These are phyloP conservation scores for Apiotrichum laibachii DNA, from an alignment of 1,284 basidiomycete genomes.

Conservation along the genomic window DNA sequence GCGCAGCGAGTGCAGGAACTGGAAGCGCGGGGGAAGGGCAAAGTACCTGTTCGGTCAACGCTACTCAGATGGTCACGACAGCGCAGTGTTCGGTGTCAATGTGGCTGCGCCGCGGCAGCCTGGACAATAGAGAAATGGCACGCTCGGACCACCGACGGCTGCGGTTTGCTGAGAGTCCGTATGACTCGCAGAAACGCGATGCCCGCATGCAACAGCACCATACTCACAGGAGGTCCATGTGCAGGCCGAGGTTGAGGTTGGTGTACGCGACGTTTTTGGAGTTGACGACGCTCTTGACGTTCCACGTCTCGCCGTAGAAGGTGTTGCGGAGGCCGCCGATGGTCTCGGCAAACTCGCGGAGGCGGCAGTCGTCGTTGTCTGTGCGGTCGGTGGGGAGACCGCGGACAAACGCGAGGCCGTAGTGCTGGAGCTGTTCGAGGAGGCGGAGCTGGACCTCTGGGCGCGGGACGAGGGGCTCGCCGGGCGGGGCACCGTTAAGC, in stretches of 20 bases:
- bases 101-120: too few relatives aligned
- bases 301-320: constrained; percentile 89
- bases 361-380: constrained; percentile 62
- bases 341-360: constrained; percentile 61
- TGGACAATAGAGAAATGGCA: too few relatives aligned
- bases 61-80: background rate
- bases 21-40: constrained; percentile 78
- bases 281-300: constrained; percentile 69
- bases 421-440: constrained; percentile 50
- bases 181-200: too few relatives aligned
- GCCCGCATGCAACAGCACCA: background rate
- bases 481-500: constrained; percentile 9
- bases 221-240: constrained; percentile 86
- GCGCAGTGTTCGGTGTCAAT: background rate
- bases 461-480: constrained; percentile 4
- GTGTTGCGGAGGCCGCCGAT: constrained; percentile 80
- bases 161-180: too few relatives aligned
- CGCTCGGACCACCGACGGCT: too few relatives aligned
- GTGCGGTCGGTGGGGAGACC: constrained; percentile 61
- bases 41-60: constrained; percentile 64
- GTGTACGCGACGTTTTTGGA: constrained; percentile 95
- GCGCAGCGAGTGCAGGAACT: constrained; percentile 83
- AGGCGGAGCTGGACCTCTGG: constrained; percentile 23
- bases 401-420: constrained; percentile 57
- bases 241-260: constrained; percentile 79